phyloP scores from a whole-genome alignment of 371 early-diverging fungal genomes.

The Entomophthora muscae region DNA sequence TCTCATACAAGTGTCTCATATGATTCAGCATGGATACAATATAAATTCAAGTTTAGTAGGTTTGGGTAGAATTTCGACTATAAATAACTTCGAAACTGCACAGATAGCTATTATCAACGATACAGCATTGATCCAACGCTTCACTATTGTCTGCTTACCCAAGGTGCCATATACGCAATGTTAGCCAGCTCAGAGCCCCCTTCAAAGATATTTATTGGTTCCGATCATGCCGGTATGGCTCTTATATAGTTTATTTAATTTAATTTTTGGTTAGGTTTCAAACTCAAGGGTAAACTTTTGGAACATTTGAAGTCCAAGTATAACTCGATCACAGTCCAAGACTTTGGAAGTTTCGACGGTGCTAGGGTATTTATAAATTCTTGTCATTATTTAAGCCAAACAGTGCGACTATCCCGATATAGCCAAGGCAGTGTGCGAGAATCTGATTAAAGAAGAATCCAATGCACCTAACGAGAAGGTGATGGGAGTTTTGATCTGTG shows the following conservation, averaged over 20 bases:
- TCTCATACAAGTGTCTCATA: too few relatives aligned
- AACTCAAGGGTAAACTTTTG: conserved; percentile 4
- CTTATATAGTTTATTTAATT: background rate
- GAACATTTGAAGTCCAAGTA: background rate
- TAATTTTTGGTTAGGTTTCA: conserved; percentile 2
- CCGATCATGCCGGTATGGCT: conserved; percentile 10
- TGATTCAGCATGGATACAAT: too few relatives aligned
- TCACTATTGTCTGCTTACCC: too few relatives aligned
- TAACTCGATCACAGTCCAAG: background rate
- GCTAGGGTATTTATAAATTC: conserved; percentile 1
- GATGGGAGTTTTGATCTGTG: conserved; percentile 9
- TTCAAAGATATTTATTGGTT: conserved; percentile 4
- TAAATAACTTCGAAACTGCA: too few relatives aligned
- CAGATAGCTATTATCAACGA: too few relatives aligned
- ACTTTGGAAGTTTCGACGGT: background rate
- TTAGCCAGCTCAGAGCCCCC: too few relatives aligned
- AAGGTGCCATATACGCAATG: too few relatives aligned
- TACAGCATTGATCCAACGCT: too few relatives aligned
- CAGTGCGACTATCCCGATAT: conserved; percentile 10
- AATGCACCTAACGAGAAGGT: background rate
- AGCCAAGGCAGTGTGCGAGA: conserved; percentile 4
- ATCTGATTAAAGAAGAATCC: background rate
- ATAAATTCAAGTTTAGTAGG: too few relatives aligned
- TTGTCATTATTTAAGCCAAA: background rate
- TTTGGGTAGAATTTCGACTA: too few relatives aligned